Conservation (phyloP, 441 rosid genomes). For the Populus hybrid region DNA sequence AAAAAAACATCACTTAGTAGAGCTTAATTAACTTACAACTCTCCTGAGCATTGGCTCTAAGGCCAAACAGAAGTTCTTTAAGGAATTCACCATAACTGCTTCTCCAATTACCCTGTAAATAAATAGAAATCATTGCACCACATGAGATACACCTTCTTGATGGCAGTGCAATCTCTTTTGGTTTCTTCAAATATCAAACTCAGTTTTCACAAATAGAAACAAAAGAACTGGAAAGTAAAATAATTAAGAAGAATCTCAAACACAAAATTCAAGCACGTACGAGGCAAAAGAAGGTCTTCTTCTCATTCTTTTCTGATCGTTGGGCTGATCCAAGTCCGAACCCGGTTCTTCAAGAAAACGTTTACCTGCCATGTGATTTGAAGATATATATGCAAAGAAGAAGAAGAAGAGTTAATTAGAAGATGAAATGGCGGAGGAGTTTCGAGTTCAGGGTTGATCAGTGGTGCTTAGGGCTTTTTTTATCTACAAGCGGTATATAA, state of each 20-base stretch:
- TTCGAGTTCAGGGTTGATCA: background rate
- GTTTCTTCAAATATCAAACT: too few species aligned
- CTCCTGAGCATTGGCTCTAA: conserved; percentile 69
- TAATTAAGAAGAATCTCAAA: background rate
- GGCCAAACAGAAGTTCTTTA: conserved; percentile 34
- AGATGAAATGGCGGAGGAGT: background rate
- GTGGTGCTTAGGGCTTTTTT: background rate
- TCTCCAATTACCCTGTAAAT: conserved; percentile 47
- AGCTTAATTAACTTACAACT: conserved; percentile 45
- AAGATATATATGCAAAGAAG: conserved; percentile 35
- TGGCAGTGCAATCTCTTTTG: background rate
- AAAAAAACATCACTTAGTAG: too few species aligned
- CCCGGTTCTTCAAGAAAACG: conserved; percentile 36
- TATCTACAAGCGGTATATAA: background rate
- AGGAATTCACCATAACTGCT: conserved; percentile 39
- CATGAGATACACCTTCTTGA: background rate
- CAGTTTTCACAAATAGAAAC: background rate
- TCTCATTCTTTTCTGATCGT: conserved; percentile 42
- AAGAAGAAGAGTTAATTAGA: background rate
- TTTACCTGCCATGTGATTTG: conserved; percentile 24
- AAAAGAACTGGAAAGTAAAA: background rate
- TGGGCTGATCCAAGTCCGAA: conserved; percentile 31
- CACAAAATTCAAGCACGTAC: conserved; percentile 30
- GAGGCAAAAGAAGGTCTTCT: conserved; percentile 49
- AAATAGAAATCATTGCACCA: conserved; percentile 2